phyloP scores from a whole-genome alignment of 805 yeast genomes.

The Cyberlindnera bimundalis region DNA sequence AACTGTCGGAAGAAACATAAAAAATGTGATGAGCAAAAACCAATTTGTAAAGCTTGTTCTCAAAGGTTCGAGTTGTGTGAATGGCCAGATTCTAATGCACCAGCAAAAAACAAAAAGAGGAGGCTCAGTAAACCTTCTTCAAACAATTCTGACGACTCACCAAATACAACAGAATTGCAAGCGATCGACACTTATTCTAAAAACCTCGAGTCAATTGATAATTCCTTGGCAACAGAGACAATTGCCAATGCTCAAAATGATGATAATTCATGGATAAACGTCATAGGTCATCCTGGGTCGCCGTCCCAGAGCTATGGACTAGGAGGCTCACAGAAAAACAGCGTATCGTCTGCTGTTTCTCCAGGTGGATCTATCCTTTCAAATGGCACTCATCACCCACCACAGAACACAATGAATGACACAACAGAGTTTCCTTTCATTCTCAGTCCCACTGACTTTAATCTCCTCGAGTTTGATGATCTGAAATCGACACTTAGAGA shows the following conservation, averaged over 20 bases:
- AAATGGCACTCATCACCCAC: too few species aligned
- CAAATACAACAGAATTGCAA: constrained; percentile 5
- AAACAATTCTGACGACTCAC: constrained; percentile 1
- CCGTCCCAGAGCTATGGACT: constrained; percentile 4
- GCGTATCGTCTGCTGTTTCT: constrained; percentile 2
- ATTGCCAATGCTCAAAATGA: not conserved
- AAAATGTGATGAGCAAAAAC: constrained; percentile 58
- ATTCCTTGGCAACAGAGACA: constrained; percentile 8
- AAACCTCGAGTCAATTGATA: constrained; percentile 17
- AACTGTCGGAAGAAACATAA: constrained; percentile 62
- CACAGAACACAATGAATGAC: not conserved
- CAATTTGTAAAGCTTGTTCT: constrained; percentile 21
- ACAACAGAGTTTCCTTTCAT: constrained; percentile 6
- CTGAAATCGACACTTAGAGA: constrained; percentile 36
- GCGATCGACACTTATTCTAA: constrained; percentile 15
- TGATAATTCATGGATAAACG: constrained; percentile 3
- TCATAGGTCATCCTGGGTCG: not conserved
- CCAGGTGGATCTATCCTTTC: too few species aligned
- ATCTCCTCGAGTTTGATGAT: constrained; percentile 29
- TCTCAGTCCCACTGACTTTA: constrained; percentile 18
- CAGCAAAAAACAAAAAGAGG: constrained; percentile 8
- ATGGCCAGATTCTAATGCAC: constrained; percentile 13
- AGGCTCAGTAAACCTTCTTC: not conserved
- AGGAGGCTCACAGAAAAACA: constrained; percentile 1
- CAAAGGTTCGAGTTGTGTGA: constrained; percentile 8